Evolutionary conservation across 78 protist species (phyloP).

Genomic region (Dictyostelium capitatum): DNA sequence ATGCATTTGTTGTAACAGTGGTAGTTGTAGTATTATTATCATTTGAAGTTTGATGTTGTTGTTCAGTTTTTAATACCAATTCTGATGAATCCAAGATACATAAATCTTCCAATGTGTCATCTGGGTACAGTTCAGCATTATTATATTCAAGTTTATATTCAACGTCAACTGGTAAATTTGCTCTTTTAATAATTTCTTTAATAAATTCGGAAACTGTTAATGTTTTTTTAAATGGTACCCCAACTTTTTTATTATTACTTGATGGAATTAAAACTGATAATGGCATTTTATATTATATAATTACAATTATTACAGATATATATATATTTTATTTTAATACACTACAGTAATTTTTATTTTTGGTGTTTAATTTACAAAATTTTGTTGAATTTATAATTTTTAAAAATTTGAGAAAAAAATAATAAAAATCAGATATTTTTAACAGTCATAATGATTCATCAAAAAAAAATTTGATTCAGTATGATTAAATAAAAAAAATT

Average conservation of each 20-base stretch:
- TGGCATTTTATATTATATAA: constrained; percentile 55
- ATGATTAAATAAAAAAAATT: too few species aligned
- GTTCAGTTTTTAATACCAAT: not conserved
- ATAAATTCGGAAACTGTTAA: constrained; percentile 12
- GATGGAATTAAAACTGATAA: not conserved
- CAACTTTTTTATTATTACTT: constrained; percentile 29
- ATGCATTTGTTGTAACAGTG: not conserved
- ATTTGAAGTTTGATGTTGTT: not conserved
- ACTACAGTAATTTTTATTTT: too few species aligned
- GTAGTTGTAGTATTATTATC: not conserved
- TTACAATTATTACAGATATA: too few species aligned
- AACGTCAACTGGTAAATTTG: not conserved
- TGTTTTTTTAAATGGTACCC: constrained; percentile 24
- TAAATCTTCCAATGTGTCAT: constrained; percentile 32
- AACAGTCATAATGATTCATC: too few species aligned
- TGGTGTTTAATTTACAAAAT: too few species aligned
- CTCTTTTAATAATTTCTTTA: constrained; percentile 51
- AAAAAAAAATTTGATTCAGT: too few species aligned
- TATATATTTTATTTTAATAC: too few species aligned
- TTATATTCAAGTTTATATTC: constrained; percentile 11
- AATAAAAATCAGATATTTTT: too few species aligned
- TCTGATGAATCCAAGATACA: not conserved
- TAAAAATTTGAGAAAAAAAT: too few species aligned
- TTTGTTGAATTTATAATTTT: too few species aligned
- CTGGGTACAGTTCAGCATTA: constrained; percentile 23